These are phyloP conservation scores for Jatropha curcas DNA, from an alignment of 345 rosid species.

Conservation along the genomic window DNA sequence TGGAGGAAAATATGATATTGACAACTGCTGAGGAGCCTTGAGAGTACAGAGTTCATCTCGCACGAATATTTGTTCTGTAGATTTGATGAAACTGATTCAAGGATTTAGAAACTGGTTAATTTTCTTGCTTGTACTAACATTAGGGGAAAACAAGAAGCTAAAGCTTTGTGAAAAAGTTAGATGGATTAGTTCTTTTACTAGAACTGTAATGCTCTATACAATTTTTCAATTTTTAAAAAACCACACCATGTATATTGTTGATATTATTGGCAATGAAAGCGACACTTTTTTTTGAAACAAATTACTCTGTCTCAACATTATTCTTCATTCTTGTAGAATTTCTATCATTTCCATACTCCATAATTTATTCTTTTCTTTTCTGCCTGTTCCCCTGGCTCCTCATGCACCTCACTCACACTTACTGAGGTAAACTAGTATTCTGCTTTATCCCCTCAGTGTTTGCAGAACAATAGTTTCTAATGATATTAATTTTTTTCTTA, in stretches of 20 bases:
- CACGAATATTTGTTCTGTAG: not conserved
- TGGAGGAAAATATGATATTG: constrained; percentile 18
- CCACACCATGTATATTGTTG: constrained; percentile 12
- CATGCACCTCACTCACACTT: no score
- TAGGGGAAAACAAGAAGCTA: not conserved
- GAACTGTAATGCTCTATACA: not conserved
- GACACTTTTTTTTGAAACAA: not conserved
- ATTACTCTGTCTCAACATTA: no score
- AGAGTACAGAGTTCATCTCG: no score
- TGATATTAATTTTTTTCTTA: no score
- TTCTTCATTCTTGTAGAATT: no score
- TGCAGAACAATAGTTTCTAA: no score
- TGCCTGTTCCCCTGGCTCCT: no score
- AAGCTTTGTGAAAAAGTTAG: not conserved
- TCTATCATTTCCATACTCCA: no score
- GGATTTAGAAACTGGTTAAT: not conserved
- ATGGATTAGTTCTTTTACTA: not conserved
- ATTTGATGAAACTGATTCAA: not conserved
- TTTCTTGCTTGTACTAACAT: constrained; percentile 7
- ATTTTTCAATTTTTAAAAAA: not conserved
- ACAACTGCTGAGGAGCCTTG: constrained; percentile 8
- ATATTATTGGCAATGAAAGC: not conserved
- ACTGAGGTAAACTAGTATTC: no score
- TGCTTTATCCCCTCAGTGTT: no score
- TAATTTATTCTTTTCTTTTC: no score